Conservation (phyloP, 1,139 yeast genomes). For the Kluyveromyces marxianus region DNA sequence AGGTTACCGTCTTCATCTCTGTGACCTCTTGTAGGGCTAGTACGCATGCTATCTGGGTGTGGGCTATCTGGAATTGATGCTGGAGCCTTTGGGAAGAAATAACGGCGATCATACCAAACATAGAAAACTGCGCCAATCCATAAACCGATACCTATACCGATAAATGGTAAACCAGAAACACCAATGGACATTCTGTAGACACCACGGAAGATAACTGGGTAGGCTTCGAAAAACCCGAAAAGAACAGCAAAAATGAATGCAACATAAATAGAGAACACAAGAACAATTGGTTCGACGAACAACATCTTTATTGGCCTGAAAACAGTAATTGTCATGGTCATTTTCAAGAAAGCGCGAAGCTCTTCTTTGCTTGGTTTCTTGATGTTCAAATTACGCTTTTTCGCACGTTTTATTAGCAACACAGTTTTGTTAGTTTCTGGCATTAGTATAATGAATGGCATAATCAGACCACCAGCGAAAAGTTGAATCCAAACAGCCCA, state of each 20-base stretch:
- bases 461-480: slow-evolving; percentile 60
- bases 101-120: slow-evolving; percentile 40
- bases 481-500: slow-evolving; percentile 76
- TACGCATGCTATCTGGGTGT: slow-evolving; percentile 14
- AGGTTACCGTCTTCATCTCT: slow-evolving; percentile 44
- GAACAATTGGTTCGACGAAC: slow-evolving; percentile 60
- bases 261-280: slow-evolving; percentile 56
- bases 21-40: slow-evolving; percentile 25
- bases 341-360: slow-evolving; percentile 31
- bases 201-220: slow-evolving; percentile 63
- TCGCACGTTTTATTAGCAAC: slow-evolving; percentile 50
- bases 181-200: slow-evolving; percentile 52
- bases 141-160: slow-evolving; percentile 64
- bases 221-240: slow-evolving; percentile 73
- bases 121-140: slow-evolving; percentile 46
- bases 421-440: slow-evolving; percentile 70
- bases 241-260: slow-evolving; percentile 69
- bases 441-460: slow-evolving; percentile 48
- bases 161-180: slow-evolving; percentile 57
- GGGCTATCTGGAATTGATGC: slow-evolving; percentile 30
- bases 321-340: slow-evolving; percentile 40
- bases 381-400: slow-evolving; percentile 47
- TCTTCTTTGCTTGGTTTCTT: slow-evolving; percentile 29
- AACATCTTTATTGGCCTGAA: slow-evolving; percentile 60
- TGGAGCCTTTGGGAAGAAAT: slow-evolving; percentile 49